Percentiles rank a stretch among this genome's conserved stretches.
Conservation (phyloP, 225 moss, liverwort and hornwort species). For the Sphagnum tenellum region DNA sequence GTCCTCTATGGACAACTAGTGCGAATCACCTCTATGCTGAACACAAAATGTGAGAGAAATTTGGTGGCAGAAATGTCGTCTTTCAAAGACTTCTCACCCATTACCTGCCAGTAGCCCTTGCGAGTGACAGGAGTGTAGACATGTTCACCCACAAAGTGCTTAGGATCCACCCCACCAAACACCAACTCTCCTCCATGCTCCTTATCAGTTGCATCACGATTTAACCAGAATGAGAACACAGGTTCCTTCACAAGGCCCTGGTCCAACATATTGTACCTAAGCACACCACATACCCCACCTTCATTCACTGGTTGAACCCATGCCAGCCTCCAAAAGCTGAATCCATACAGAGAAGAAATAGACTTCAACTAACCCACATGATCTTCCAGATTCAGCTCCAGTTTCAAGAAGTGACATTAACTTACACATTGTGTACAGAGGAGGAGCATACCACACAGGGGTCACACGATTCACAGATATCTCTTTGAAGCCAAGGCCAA, state of each 20-base stretch:
- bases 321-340: no score
- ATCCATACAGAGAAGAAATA: no score
- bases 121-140: conserved; percentile 81
- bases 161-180: conserved; percentile 71
- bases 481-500: conserved; percentile 84
- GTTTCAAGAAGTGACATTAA: not conserved
- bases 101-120: conserved; percentile 91
- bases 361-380: no score
- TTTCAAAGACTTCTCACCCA: no score
- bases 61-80: no score
- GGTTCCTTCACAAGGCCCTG: conserved; percentile 69
- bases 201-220: conserved; percentile 43
- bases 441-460: conserved; percentile 51
- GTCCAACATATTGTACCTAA: conserved; percentile 80
- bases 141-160: conserved; percentile 85
- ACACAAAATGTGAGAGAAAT: no score
- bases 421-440: no score
- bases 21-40: no score
- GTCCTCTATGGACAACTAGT: no score
- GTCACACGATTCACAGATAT: conserved; percentile 79
- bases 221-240: conserved; percentile 94
- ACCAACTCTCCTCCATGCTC: conserved; percentile 76
- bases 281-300: not conserved
- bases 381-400: no score
- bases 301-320: no score